Evolutionary conservation across 805 yeast genomes (phyloP).

Genomic region (Wickerhamiella alocasiicola): DNA sequence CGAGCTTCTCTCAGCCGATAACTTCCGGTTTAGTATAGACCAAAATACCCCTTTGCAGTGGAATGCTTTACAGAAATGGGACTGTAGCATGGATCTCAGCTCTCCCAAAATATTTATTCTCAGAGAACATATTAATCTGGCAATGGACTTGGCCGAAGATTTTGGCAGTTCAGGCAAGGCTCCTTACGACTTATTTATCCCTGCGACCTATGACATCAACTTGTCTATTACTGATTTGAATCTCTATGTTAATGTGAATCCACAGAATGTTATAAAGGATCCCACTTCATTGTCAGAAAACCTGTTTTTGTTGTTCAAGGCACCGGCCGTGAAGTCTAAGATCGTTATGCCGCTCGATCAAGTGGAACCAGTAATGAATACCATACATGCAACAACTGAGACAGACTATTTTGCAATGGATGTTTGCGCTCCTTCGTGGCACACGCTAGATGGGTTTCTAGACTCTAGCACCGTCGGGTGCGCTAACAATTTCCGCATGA

Average conservation of each 20-base stretch:
- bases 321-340: constrained; percentile 39
- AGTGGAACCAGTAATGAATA: constrained; percentile 22
- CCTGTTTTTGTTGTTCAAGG: constrained; percentile 60
- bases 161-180: constrained; percentile 53
- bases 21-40: constrained; percentile 42
- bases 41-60: constrained; percentile 66
- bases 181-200: constrained; percentile 67
- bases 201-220: constrained; percentile 46
- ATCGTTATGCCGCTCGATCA: constrained; percentile 46
- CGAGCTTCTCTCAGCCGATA: constrained; percentile 49
- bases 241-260: constrained; percentile 69
- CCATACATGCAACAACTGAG: constrained; percentile 17
- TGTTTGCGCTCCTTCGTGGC: constrained; percentile 84
- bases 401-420: constrained; percentile 49
- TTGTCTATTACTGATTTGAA: constrained; percentile 50
- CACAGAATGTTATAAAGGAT: constrained; percentile 74
- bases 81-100: constrained; percentile 39
- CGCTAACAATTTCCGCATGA: constrained; percentile 45
- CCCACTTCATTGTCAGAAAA: constrained; percentile 78
- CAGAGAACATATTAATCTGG: constrained; percentile 66
- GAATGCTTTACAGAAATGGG: constrained; percentile 72
- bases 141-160: constrained; percentile 64
- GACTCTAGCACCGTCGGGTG: constrained; percentile 52
- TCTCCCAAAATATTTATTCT: constrained; percentile 51
- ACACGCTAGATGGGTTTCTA: constrained; percentile 64